Percentiles rank a stretch among this genome's conserved stretches.
phyloP scores from a whole-genome alignment of 257 asterid species.

The Apocynum venetum region DNA sequence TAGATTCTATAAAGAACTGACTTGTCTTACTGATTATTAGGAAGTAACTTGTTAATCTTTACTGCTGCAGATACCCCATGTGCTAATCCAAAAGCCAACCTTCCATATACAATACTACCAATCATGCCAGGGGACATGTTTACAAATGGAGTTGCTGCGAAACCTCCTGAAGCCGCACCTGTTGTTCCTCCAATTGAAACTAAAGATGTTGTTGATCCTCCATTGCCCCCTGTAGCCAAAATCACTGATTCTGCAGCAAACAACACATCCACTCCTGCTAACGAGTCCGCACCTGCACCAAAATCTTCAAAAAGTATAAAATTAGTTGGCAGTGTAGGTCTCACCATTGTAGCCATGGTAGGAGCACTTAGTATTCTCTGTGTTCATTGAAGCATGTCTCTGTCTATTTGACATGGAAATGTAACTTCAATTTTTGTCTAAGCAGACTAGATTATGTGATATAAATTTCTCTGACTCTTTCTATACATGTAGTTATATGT shows the following conservation, averaged over 20 bases:
- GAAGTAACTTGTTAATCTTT: neutral
- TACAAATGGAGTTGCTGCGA: constrained; percentile 4
- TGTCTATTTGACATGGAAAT: neutral
- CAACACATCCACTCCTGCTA: neutral
- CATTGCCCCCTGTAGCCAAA: constrained; percentile 18
- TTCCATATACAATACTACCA: constrained; percentile 18
- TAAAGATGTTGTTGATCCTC: constrained; percentile 17
- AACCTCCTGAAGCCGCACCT: constrained; percentile 21
- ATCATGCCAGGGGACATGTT: constrained; percentile 25
- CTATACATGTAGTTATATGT: neutral
- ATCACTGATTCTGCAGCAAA: constrained; percentile 4
- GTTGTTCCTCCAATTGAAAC: constrained; percentile 12
- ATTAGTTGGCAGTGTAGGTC: neutral
- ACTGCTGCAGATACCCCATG: constrained; percentile 22
- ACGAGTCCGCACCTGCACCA: neutral
- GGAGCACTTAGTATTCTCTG: neutral
- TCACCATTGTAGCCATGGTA: constrained; percentile 9
- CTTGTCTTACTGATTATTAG: neutral
- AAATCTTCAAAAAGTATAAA: neutral
- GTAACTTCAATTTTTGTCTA: neutral
- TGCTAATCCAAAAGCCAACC: constrained; percentile 12
- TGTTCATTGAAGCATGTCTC: neutral
- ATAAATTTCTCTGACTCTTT: neutral
- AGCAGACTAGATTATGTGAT: neutral
- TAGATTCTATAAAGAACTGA: neutral